Base-by-base conservation (phyloP, 228 moss, liverwort and hornwort species). In the Sphagnum fallax region DNA sequence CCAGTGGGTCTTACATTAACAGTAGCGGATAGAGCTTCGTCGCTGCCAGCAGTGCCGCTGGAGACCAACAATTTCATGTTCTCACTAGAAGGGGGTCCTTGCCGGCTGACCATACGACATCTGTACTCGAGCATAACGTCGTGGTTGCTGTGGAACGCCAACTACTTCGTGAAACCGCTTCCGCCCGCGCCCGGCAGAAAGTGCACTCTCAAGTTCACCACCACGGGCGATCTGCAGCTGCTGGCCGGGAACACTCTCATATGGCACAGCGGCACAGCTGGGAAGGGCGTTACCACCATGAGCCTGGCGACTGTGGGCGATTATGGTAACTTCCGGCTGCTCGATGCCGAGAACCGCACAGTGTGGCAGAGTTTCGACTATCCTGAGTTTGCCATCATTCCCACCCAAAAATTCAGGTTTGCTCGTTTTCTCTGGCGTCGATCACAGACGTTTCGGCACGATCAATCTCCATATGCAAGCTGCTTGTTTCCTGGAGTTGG, bases 211-310 rank as follows among this genome's bases (percentile, higher is more conserved):
- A 64, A 13, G 50, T n/a, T 83, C 13, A 79, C 79, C 48, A 0
- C 6, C 6, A 5, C 4, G 5, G 83, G 83, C 1, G 83, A 83
- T 16, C 60, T 79, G 74, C 79, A 83, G 64, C 76, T 83, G 50
- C 55, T 13, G 8, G 68, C 16, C 51, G 68, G 47, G 10, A 4
- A 48, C 7, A 71, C 67, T 8, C 14, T 67, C 74, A 51, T 79
- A 47, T 83, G 83, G 79, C n/a, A 74, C 52, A 83, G 76, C 67
- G 51, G 79, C 69, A 83, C 79, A 1, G 72, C 79, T 0, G 66
- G 73, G 8, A 62, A 60, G 68, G 73, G 69, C 50, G 2, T 79
- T 0, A 64, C 14, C 5, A 76, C 70, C 76, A 72, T 79, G 69
- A 73, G 69, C 3, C 10, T 83, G 51, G 79, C 74, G 61, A 32